Percentiles rank a stretch among this genome's conserved stretches.
These are phyloP conservation scores for Oryza rufipogon DNA, from an alignment of 176 grass and related monocot genomes.

Conservation along the genomic window DNA sequence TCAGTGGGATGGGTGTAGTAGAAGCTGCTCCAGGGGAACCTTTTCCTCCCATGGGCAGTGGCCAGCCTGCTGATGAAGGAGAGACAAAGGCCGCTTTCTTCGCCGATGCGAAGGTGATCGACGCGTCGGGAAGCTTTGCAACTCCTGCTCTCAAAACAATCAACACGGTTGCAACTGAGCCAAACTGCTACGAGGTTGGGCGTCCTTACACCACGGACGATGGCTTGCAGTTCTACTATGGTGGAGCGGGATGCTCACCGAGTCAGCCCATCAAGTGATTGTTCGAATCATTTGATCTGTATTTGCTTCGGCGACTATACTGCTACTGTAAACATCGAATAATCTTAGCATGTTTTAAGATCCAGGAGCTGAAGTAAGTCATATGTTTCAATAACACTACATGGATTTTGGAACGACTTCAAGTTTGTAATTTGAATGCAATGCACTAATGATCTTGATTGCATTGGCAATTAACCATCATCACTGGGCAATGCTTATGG, in stretches of 20 bases:
- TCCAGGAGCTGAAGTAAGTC: too few species aligned
- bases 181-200: background rate
- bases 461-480: too few species aligned
- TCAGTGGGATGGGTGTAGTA: background rate
- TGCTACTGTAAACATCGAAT: background rate
- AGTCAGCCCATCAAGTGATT: background rate
- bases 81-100: background rate
- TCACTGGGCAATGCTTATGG: too few species aligned
- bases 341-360: background rate
- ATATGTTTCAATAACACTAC: too few species aligned
- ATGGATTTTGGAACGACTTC: too few species aligned
- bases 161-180: background rate
- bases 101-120: background rate
- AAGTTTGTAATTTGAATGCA: too few species aligned
- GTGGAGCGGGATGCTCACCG: background rate
- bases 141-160: background rate
- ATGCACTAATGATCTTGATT: too few species aligned
- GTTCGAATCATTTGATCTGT: background rate
- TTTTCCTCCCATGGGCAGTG: background rate
- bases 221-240: background rate
- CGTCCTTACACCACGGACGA: background rate
- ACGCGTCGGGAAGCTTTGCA: background rate
- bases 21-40: background rate
- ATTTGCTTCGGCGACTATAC: background rate
- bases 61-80: background rate